phyloP scores from a whole-genome alignment of 169 alveolate genomes.

The Plasmodium inui region DNA sequence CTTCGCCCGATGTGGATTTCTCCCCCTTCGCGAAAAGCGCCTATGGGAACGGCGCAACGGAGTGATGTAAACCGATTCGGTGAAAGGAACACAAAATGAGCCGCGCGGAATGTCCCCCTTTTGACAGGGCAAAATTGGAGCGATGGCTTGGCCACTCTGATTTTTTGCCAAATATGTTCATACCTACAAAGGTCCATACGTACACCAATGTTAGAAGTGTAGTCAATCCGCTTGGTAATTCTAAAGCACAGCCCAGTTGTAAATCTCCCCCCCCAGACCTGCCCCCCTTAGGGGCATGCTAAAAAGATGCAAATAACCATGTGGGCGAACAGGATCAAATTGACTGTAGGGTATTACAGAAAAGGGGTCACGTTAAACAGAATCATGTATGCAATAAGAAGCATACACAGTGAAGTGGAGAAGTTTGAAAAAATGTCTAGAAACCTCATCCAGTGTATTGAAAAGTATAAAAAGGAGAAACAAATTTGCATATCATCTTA shows the following conservation, averaged over 20 bases:
- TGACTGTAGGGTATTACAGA: not conserved
- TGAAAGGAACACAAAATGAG: not conserved
- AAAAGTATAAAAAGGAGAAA: conserved; percentile 31
- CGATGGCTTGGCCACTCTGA: not conserved
- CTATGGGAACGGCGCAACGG: not conserved
- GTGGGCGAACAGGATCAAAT: not conserved
- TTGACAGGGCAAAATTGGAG: not conserved
- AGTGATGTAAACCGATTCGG: not conserved
- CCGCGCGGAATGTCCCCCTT: not conserved
- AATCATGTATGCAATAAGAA: not conserved
- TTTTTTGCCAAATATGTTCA: not conserved
- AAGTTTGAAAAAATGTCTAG: conserved; percentile 20
- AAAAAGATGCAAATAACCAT: not conserved
- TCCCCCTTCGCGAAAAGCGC: not conserved
- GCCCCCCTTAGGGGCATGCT: not conserved
- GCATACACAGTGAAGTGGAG: conserved; percentile 11
- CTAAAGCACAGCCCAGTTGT: not conserved
- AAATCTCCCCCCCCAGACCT: not conserved
- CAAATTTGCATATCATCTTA: conserved; percentile 9
- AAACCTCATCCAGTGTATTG: conserved; percentile 31
- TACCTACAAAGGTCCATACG: not conserved
- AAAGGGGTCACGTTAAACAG: not conserved
- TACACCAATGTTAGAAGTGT: not conserved
- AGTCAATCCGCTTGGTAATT: not conserved
- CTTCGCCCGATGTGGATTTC: not conserved